Base-by-base conservation (phyloP, 352 stramenopile species). In the Phytophthora ohioensis region DNA sequence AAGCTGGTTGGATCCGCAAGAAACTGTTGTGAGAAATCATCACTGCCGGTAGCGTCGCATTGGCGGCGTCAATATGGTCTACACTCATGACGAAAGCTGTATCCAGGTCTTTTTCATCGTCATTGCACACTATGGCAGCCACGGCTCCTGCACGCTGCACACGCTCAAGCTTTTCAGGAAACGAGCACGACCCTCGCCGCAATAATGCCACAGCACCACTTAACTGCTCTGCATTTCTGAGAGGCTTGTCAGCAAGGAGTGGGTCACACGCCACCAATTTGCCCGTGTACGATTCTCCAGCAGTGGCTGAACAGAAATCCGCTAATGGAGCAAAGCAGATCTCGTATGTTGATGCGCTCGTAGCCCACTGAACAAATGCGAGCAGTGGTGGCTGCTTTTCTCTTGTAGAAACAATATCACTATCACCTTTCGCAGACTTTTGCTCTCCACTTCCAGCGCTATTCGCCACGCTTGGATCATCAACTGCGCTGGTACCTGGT, bases 41-140 rank as follows among this genome's bases (percentile, higher is more conserved):
- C 10, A 92, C 80, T 11, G 82, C 71, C 11, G 87, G 83, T n/a
- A 94, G 79, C 39, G 81, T 85, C 5, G 90, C 64, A 62, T 92
- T 83, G n/a, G 85, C 81, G 15, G 85, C 81, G 36, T 80, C 69
- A 47, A 91, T 82, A 13, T 86, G 71, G 47, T 92, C 85, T 2
- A 92, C 87, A 46, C 75, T 92, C 84, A 92, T 94, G 32, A 92
- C 81, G 15, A 93, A 93, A 34, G 84, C 81, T 12, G 76, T 72
- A 34, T 88, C 76, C 1, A 68, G 70, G 39, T 91, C 65, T 3
- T 67, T 34, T 4, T 60, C 55, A 48, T 92, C 86, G 63, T 92
- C 77, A 52, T 92, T 94, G 42, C 83, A 85, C 13, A 94, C 78
- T 45, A 94, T 87, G 15, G 76, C 80, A 5, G 87, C 87, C 3